These are phyloP conservation scores for Cyanidium caldarium DNA, from an alignment of 23 red algal genomes.

Conservation along the genomic window DNA sequence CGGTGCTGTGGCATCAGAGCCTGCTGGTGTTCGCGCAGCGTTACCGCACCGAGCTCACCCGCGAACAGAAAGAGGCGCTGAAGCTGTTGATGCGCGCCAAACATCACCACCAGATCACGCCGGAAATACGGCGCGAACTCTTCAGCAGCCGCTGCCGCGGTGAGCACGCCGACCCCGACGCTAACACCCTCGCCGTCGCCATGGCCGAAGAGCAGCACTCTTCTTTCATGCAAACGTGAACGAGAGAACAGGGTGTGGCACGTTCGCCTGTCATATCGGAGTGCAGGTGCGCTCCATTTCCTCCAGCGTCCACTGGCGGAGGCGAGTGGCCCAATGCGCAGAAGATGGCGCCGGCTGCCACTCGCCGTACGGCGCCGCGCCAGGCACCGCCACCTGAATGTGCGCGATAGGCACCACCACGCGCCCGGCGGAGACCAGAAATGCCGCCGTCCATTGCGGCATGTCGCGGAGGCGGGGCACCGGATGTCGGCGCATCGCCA, in stretches of 20 bases:
- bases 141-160: conserved; percentile 39
- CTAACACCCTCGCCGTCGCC: too few species aligned
- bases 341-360: too few species aligned
- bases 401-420: not conserved
- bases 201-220: too few species aligned
- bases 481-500: not conserved
- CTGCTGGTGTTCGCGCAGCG: conserved; percentile 65
- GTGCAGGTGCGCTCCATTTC: not conserved
- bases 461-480: not conserved
- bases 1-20: conserved; percentile 68
- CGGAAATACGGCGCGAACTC: conserved; percentile 83
- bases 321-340: too few species aligned
- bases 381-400: not conserved
- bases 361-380: too few species aligned
- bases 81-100: conserved; percentile 54
- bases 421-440: not conserved
- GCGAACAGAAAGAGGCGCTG: conserved; percentile 59
- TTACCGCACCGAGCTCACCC: conserved; percentile 47
- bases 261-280: too few species aligned
- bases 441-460: not conserved
- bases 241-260: too few species aligned
- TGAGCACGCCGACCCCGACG: too few species aligned
- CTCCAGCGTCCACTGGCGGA: not conserved
- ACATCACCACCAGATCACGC: conserved; percentile 47
- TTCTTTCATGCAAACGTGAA: too few species aligned